Conservation (phyloP, 805 yeast genomes). For the Brettanomyces sp. region DNA sequence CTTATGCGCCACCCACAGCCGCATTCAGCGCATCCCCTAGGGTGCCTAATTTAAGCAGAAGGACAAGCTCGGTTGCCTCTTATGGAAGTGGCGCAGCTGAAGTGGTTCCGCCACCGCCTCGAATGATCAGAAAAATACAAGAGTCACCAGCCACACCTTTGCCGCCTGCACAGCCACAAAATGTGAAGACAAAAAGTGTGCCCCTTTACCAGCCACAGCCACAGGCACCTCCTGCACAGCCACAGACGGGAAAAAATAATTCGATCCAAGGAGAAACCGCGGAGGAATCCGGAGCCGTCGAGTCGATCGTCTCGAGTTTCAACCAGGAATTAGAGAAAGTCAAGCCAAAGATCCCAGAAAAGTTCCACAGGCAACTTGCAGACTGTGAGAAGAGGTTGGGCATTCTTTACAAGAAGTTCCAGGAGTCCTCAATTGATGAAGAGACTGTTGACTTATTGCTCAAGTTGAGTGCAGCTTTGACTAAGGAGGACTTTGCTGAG, state of each 20-base stretch:
- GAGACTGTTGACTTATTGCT: slow-evolving; percentile 47
- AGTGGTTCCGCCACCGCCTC: slow-evolving; percentile 25
- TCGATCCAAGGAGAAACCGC: slow-evolving; percentile 42
- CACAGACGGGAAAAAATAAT: slow-evolving; percentile 1
- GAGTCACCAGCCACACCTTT: slow-evolving; percentile 5
- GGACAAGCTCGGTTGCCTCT: neutral
- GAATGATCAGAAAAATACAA: slow-evolving; percentile 6
- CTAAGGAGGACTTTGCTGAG: slow-evolving; percentile 40
- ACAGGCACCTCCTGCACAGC: slow-evolving; percentile 14
- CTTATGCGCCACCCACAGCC: slow-evolving; percentile 27
- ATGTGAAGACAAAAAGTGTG: slow-evolving; percentile 9
- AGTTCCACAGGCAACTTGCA: slow-evolving; percentile 57
- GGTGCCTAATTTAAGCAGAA: slow-evolving; percentile 3
- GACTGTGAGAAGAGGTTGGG: slow-evolving; percentile 80
- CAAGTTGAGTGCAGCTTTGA: slow-evolving; percentile 41
- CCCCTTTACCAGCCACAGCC: slow-evolving; percentile 11
- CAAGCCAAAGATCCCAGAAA: slow-evolving; percentile 67
- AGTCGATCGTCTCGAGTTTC: slow-evolving; percentile 52
- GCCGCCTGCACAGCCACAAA: slow-evolving; percentile 11
- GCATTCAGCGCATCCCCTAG: neutral
- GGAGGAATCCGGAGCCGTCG: slow-evolving; percentile 54
- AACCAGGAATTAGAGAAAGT: slow-evolving; percentile 47
- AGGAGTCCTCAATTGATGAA: slow-evolving; percentile 16
- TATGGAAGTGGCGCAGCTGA: neutral
- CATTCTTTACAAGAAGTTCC: slow-evolving; percentile 68